Percentiles rank a stretch among this genome's conserved stretches.
Conservation (phyloP, 208 protist species). For the Trichomonas vaginalis region DNA sequence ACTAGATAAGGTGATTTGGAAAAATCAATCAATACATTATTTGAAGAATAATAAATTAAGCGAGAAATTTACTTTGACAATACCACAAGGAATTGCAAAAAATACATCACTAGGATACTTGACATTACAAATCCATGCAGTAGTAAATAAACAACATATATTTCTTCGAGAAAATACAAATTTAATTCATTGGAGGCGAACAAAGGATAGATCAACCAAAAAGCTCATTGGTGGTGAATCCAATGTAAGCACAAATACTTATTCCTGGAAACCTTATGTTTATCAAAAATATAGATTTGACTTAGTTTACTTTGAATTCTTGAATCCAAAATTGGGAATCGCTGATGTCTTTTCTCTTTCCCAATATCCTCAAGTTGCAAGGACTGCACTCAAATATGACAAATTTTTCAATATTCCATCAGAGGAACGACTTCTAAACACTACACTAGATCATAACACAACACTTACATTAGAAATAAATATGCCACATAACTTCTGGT, state of each 20-base stretch:
- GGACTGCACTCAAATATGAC: not conserved
- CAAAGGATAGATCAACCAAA: not conserved
- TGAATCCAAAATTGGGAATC: not conserved
- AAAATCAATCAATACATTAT: not conserved
- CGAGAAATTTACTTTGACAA: not conserved
- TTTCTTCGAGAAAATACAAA: not conserved
- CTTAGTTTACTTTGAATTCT: not conserved
- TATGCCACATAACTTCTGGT: not conserved
- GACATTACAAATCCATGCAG: not conserved
- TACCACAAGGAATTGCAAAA: not conserved
- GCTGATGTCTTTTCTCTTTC: not conserved
- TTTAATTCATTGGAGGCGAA: not conserved
- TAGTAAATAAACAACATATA: not conserved
- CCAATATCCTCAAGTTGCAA: not conserved
- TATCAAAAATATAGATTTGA: not conserved
- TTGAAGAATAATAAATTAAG: not conserved
- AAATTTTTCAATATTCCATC: not conserved
- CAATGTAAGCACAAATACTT: not conserved
- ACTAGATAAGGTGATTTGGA: not conserved
- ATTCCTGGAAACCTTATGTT: not conserved
- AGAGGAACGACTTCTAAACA: not conserved
- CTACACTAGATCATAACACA: not conserved
- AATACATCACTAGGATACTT: not conserved
- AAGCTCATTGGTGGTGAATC: not conserved
- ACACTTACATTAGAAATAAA: not conserved